A percentile compares a stretch with the other conserved stretches of the same genome.
Conservation (phyloP, 2,329 filamentous ascomycete genomes). For the Herpotrichia juniperi region DNA sequence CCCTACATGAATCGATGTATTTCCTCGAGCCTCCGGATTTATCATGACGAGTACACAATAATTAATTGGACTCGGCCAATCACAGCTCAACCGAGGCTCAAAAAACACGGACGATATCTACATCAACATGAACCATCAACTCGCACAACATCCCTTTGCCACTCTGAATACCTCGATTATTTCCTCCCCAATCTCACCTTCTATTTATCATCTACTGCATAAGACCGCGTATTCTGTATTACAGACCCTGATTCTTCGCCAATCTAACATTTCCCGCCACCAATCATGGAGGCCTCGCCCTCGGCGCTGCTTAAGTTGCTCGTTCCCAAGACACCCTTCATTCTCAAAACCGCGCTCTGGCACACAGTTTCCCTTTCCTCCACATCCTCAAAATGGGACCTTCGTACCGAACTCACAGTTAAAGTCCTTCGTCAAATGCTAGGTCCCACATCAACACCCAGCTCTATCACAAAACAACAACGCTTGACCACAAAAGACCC, state of each 20-base stretch:
- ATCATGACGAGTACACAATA: background rate
- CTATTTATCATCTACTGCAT: background rate
- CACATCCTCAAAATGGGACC: slow-evolving; percentile 76
- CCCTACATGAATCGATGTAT: background rate
- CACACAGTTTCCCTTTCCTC: slow-evolving; percentile 73
- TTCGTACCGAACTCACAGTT: slow-evolving; percentile 75
- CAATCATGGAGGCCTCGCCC: slow-evolving; percentile 42
- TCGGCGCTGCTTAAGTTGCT: slow-evolving; percentile 41
- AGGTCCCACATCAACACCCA: slow-evolving; percentile 28
- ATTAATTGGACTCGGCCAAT: background rate
- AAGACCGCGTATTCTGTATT: background rate
- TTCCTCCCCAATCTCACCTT: background rate
- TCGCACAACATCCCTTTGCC: background rate
- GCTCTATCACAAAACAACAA: slow-evolving; percentile 57
- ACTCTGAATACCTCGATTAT: background rate
- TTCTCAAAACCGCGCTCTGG: slow-evolving; percentile 65
- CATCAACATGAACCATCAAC: background rate
- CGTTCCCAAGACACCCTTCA: slow-evolving; percentile 59
- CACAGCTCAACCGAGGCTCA: background rate
- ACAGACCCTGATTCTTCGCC: background rate
- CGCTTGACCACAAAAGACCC: slow-evolving; percentile 65
- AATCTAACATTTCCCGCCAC: background rate
- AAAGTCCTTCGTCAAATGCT: slow-evolving; percentile 66
- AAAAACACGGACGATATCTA: background rate
- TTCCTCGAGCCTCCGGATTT: background rate